Base-by-base conservation (phyloP, 2,329 filamentous ascomycete species). In the Penicillium thymicola region DNA sequence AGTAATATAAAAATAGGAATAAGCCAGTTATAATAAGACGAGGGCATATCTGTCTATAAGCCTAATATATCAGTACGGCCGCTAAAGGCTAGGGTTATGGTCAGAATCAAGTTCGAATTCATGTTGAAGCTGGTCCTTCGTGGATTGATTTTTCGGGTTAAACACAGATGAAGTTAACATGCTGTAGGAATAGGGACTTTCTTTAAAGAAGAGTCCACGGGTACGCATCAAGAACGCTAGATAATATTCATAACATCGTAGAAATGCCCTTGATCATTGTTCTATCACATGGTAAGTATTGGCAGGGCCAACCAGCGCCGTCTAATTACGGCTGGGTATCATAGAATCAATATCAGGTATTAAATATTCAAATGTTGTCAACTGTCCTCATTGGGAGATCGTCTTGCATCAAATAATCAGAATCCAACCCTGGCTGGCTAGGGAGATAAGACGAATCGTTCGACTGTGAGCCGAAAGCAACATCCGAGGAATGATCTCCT, bases 221-320 rank as follows among this genome's bases (percentile, higher is more conserved):
- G 7, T 13, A 51, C 16, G 21, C 30, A 34, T 36, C 37, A 27
- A 51, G 4, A 45, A 45, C 48, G 51, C 49, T 43, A 45, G 30
- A 51, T 32, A 32, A 32, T 27, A 44, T 40, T 58, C 48, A 21
- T 43, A 40, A 52, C 34, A 53, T 58, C 57, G n/a, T 57, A 34
- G 28, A 43, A 47, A 27, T 45, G 16, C 34, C 25, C 16, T 27
- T 37, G n/a, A 5, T 59, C 41, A 62, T 38, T 63, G 59, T 45
- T 67, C 66, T 62, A 67, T 67, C 63, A 66, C 54, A 56, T 68
- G 62, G 53, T 70, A 74, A 40, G 64, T 60, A 55, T 72, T 57
- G 37, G 70, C 63, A 59, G 73, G 71, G 58, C 76, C 71, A 58
- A 73, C 70, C 58, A 72, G 59, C 36, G 66, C 63, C 65, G 72